phyloP scores from a whole-genome alignment of 148 eudicot species.

The Dianthus caryophyllus region DNA sequence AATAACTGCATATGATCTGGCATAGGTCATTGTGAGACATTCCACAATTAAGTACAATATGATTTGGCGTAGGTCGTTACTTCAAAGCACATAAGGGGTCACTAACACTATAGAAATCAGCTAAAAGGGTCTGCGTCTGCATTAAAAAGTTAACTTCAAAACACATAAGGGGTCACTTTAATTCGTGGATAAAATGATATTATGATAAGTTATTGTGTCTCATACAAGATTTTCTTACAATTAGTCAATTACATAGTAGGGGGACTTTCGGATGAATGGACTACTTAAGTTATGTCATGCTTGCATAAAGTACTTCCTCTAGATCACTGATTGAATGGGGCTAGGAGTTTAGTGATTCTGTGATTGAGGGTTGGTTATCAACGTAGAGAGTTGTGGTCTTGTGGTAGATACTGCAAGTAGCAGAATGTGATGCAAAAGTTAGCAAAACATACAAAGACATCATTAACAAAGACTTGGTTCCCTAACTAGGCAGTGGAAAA shows the following conservation, averaged over 20 bases:
- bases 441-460: not conserved
- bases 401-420: not conserved
- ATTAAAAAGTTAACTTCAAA: too few relatives aligned
- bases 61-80: too few relatives aligned
- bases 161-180: too few relatives aligned
- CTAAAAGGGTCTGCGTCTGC: too few relatives aligned
- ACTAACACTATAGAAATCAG: too few relatives aligned
- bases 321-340: not conserved
- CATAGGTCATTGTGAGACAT: too few relatives aligned
- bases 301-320: not conserved
- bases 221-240: too few relatives aligned
- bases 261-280: not conserved
- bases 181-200: too few relatives aligned
- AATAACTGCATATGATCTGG: not conserved
- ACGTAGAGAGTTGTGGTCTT: not conserved
- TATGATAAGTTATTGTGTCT: too few relatives aligned
- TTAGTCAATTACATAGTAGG: not conserved
- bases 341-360: not conserved
- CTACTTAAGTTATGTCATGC: not conserved
- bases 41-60: too few relatives aligned
- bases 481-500: not conserved
- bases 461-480: not conserved
- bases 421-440: not conserved
- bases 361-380: not conserved
- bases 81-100: too few relatives aligned